Percentiles rank a stretch among this genome's conserved stretches.
phyloP scores from a whole-genome alignment of 73 alveolate genomes.

The Tetrahymena thermophila region DNA sequence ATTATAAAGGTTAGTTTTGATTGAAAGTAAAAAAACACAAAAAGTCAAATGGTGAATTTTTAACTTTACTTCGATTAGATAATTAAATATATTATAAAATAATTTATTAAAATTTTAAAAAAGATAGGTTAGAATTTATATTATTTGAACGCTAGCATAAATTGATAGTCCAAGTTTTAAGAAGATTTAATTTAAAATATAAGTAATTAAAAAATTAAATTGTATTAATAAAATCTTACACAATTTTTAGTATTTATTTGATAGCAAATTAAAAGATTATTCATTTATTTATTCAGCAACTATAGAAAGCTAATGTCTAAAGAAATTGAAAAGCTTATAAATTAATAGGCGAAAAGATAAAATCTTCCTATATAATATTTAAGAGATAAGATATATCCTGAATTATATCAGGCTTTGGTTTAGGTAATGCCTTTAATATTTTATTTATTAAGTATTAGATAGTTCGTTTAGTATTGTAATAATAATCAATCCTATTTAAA shows the following conservation, averaged over 20 bases:
- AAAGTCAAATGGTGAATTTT: too few relatives aligned
- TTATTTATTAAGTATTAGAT: not conserved
- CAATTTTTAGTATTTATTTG: not conserved
- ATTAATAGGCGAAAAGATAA: conserved; percentile 5
- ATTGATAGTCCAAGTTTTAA: too few relatives aligned
- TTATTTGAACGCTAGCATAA: too few relatives aligned
- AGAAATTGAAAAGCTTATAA: not conserved
- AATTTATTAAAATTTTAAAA: too few relatives aligned
- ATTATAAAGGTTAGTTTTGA: too few relatives aligned
- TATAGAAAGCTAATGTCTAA: not conserved
- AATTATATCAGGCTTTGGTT: conserved; percentile 21
- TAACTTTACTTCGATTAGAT: too few relatives aligned
- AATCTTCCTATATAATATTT: conserved; percentile 23
- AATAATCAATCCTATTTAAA: not conserved
- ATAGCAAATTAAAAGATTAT: not conserved
- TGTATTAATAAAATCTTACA: not conserved
- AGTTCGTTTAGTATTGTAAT: not conserved
- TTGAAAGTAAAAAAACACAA: too few relatives aligned
- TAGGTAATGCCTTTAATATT: not conserved
- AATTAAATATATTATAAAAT: too few relatives aligned
- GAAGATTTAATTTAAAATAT: not conserved
- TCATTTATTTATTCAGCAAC: not conserved
- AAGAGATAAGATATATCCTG: conserved; percentile 27
- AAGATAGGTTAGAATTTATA: too few relatives aligned
- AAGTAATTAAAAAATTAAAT: too few relatives aligned